Conservation (phyloP, 1,139 yeast genomes). For the Geotrichum candidum region DNA sequence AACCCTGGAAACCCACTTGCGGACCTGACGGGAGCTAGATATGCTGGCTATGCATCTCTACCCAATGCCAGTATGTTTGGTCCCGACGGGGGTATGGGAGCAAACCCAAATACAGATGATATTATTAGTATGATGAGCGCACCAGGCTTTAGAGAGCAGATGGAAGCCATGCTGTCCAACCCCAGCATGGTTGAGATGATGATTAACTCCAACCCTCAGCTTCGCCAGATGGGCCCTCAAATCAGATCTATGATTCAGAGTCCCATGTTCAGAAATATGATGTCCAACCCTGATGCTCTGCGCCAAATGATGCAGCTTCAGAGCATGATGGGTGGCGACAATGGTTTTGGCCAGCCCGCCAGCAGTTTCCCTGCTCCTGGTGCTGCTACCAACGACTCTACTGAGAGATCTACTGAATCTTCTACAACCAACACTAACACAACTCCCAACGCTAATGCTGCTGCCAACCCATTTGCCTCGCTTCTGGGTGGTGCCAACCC, state of each 20-base stretch:
- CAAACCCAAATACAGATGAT: constrained; percentile 69
- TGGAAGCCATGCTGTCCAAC: constrained; percentile 75
- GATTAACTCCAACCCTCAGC: constrained; percentile 77
- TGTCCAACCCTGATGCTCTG: constrained; percentile 46
- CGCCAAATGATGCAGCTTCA: constrained; percentile 77
- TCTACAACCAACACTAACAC: constrained; percentile 19
- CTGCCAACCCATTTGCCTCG: constrained; percentile 29
- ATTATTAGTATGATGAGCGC: constrained; percentile 66
- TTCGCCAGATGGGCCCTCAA: constrained; percentile 79
- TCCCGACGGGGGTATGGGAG: constrained; percentile 85
- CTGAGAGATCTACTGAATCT: constrained; percentile 17
- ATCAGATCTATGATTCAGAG: constrained; percentile 80
- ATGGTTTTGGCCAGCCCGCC: constrained; percentile 17
- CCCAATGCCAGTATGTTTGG: constrained; percentile 90
- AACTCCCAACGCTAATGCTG: constrained; percentile 17
- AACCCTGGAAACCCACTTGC: constrained; percentile 88
- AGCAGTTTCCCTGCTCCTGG: constrained; percentile 48
- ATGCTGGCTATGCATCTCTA: constrained; percentile 84
- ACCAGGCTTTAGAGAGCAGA: constrained; percentile 74
- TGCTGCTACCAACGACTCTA: constrained; percentile 24
- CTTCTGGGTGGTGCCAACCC: constrained; percentile 21
- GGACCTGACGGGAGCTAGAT: constrained; percentile 89
- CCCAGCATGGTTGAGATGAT: constrained; percentile 79
- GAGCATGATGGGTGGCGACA: constrained; percentile 40
- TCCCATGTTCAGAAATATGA: constrained; percentile 77